These are phyloP conservation scores for Termitomyces sp. DNA, from an alignment of 768 basidiomycete species.

Conservation along the genomic window DNA sequence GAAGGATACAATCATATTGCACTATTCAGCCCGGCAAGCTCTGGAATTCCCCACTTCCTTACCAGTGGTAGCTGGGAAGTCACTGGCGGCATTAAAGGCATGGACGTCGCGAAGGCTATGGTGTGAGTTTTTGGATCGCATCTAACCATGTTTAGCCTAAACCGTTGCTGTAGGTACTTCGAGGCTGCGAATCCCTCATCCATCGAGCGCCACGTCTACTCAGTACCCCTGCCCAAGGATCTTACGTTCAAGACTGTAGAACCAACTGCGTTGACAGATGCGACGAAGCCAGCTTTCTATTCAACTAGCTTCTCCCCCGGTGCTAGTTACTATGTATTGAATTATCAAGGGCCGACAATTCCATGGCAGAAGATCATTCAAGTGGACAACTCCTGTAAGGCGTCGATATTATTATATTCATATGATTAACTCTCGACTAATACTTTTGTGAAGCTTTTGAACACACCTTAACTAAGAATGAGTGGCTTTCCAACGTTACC, in stretches of 20 bases:
- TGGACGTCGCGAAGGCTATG: slow-evolving; percentile 64
- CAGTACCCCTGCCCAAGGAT: slow-evolving; percentile 64
- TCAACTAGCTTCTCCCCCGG: slow-evolving; percentile 77
- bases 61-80: slow-evolving; percentile 94
- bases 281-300: slow-evolving; percentile 55
- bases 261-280: slow-evolving; percentile 54
- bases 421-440: background rate
- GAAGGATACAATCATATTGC: slow-evolving; percentile 94
- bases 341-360: slow-evolving; percentile 76
- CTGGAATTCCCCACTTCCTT: slow-evolving; percentile 73
- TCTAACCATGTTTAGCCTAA: slow-evolving; percentile 14
- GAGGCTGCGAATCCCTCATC: slow-evolving; percentile 81
- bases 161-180: slow-evolving; percentile 68
- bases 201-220: slow-evolving; percentile 81
- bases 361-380: slow-evolving; percentile 86
- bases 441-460: slow-evolving; percentile 47
- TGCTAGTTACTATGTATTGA: slow-evolving; percentile 80
- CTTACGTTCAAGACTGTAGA: slow-evolving; percentile 32
- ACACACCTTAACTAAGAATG: slow-evolving; percentile 71
- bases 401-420: background rate
- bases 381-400: slow-evolving; percentile 41
- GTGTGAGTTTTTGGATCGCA: slow-evolving; percentile 54
- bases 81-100: slow-evolving; percentile 64
- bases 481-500: slow-evolving; percentile 59
- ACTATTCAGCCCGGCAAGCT: slow-evolving; percentile 76